A percentile compares a stretch with the other conserved stretches of the same genome.
phyloP scores from a whole-genome alignment of 1,139 yeast species.

The Eremothecium gossypii region DNA sequence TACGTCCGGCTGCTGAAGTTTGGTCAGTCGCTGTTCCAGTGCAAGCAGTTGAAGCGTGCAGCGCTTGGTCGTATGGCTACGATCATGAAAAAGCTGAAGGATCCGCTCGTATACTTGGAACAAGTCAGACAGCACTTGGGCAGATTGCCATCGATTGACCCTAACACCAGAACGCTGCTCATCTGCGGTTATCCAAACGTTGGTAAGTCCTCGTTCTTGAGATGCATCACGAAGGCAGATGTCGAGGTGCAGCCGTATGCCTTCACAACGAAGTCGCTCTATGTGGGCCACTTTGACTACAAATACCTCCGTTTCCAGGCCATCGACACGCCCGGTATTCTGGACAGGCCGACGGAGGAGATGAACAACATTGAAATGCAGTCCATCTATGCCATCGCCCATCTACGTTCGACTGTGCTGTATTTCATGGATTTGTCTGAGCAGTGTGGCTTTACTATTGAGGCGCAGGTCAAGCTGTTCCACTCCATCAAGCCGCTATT shows the following conservation, averaged over 20 bases:
- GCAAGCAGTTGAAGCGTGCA: conserved; percentile 96
- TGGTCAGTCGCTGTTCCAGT: conserved; percentile 95
- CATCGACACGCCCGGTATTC: conserved; percentile 97
- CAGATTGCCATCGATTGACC: conserved; percentile 95
- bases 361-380: conserved; percentile 99
- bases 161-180: conserved; percentile 92
- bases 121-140: conserved; percentile 99
- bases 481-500: conserved; percentile 94
- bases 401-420: conserved; percentile 88
- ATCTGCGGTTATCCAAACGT: conserved; percentile 99
- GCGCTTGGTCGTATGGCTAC: conserved; percentile 99
- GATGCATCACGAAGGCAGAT: conserved; percentile 92
- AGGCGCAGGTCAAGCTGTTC: conserved; percentile 93
- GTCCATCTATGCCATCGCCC: conserved; percentile 96
- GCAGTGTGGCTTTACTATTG: conserved; percentile 97
- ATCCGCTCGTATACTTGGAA: conserved; percentile 84
- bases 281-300: conserved; percentile 96
- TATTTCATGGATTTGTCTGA: conserved; percentile 98
- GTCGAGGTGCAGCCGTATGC: conserved; percentile 99
- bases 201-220: conserved; percentile 92
- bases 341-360: conserved; percentile 97
- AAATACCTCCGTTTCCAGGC: conserved; percentile 97
- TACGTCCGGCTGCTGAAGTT: conserved; percentile 86
- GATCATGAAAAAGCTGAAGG: conserved; percentile 86
- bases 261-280: conserved; percentile 89